phyloP scores from a whole-genome alignment of 352 stramenopile genomes.

The Globisporangium paroecandrum region DNA sequence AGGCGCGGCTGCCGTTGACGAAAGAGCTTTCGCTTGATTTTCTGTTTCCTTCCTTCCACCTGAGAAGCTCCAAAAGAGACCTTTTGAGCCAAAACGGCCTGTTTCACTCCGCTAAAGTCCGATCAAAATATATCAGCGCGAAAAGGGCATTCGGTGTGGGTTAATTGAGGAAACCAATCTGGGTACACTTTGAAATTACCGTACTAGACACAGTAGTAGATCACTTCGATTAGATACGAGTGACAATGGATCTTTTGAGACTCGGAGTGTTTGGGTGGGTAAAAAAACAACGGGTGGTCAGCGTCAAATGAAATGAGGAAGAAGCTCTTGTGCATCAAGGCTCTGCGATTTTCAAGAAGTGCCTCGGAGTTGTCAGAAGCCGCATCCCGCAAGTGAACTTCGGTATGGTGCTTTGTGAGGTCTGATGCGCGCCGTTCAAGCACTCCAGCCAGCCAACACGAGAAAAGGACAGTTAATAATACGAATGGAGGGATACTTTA shows the following conservation, averaged over 20 bases:
- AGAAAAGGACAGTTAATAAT: neutral
- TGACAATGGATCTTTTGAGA: too few species aligned
- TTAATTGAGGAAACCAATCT: neutral
- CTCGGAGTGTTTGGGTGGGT: neutral
- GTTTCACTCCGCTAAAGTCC: neutral
- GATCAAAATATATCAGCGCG: slow-evolving; percentile 3
- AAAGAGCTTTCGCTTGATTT: neutral
- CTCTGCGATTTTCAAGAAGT: neutral
- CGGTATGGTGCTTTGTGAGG: too few species aligned
- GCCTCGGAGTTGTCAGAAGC: too few species aligned
- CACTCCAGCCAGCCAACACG: too few species aligned
- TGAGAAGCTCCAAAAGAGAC: slow-evolving; percentile 7
- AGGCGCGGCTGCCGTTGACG: neutral
- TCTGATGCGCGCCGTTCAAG: too few species aligned
- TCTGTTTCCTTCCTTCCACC: neutral
- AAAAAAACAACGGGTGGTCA: neutral
- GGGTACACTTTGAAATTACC: neutral
- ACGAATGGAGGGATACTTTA: neutral
- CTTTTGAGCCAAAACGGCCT: slow-evolving; percentile 1
- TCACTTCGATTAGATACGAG: neutral
- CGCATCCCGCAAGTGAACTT: too few species aligned
- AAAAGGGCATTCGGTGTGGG: neutral
- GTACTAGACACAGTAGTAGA: neutral
- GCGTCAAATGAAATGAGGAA: neutral
- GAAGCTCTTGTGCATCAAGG: neutral